phyloP scores from a whole-genome alignment of 805 yeast species.

The Blastobotrys parvus region DNA sequence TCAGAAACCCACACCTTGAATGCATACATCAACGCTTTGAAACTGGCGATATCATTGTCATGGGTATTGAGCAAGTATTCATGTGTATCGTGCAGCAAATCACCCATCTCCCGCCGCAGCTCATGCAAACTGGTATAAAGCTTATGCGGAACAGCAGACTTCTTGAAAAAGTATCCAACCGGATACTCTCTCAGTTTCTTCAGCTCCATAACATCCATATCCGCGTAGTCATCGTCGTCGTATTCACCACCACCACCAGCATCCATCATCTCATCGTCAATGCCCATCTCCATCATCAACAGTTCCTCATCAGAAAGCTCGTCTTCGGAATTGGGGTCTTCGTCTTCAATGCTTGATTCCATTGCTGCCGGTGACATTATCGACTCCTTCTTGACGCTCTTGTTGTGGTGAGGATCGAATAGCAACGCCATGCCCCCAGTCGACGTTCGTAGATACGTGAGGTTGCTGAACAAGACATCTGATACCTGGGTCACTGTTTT shows the following conservation, averaged over 20 bases:
- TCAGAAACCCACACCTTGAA: conserved; percentile 73
- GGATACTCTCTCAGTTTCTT: conserved; percentile 57
- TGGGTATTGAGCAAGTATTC: conserved; percentile 39
- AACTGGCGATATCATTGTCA: conserved; percentile 56
- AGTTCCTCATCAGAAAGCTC: conserved; percentile 17
- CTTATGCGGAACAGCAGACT: conserved; percentile 35
- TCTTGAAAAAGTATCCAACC: conserved; percentile 53
- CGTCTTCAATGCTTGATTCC: conserved; percentile 21
- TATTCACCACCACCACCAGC: conserved; percentile 22
- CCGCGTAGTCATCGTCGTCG: conserved; percentile 28
- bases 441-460: conserved; percentile 50
- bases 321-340: conserved; percentile 12
- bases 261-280: conserved; percentile 24
- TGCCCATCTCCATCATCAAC: conserved; percentile 12
- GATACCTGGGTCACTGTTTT: conserved; percentile 31
- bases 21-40: conserved; percentile 54
- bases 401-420: conserved; percentile 52
- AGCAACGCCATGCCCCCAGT: conserved; percentile 64
- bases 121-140: conserved; percentile 49
- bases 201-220: conserved; percentile 23
- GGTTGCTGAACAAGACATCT: conserved; percentile 48
- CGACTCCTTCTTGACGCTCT: background rate
- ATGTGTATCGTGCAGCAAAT: conserved; percentile 51
- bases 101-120: conserved; percentile 51
- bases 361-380: background rate